These are phyloP conservation scores for Penicillium maclennaniae DNA, from an alignment of 495 filamentous ascomycete genomes.

Conservation along the genomic window DNA sequence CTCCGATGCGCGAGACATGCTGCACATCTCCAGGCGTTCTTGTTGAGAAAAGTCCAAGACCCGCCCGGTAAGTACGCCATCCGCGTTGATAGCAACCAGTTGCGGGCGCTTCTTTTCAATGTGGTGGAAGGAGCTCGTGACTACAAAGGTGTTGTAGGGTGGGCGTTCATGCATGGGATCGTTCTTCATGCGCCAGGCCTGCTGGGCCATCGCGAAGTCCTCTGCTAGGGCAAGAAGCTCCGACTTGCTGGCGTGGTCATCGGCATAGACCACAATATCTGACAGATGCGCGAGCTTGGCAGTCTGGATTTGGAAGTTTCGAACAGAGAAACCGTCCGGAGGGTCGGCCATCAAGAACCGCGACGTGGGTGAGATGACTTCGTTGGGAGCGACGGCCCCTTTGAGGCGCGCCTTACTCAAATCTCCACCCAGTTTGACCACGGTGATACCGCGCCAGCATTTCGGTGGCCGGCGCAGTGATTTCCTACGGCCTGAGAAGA, in stretches of 20 bases:
- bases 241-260: slow-evolving; percentile 50
- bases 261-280: slow-evolving; percentile 88
- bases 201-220: slow-evolving; percentile 71
- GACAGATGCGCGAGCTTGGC: slow-evolving; percentile 84
- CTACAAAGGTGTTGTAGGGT: slow-evolving; percentile 79
- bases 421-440: slow-evolving; percentile 87
- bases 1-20: slow-evolving; percentile 85
- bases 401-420: slow-evolving; percentile 72
- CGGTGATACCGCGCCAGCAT: slow-evolving; percentile 74
- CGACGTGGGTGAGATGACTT: slow-evolving; percentile 57
- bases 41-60: slow-evolving; percentile 89
- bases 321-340: slow-evolving; percentile 73
- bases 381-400: slow-evolving; percentile 75
- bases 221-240: slow-evolving; percentile 64
- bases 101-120: slow-evolving; percentile 69
- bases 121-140: slow-evolving; percentile 62
- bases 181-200: slow-evolving; percentile 64
- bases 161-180: slow-evolving; percentile 54
- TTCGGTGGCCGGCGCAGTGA: slow-evolving; percentile 67
- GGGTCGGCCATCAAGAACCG: slow-evolving; percentile 67
- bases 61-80: slow-evolving; percentile 67
- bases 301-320: slow-evolving; percentile 96
- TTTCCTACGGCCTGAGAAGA: slow-evolving; percentile 77
- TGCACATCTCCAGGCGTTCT: slow-evolving; percentile 87
- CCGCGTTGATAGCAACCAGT: slow-evolving; percentile 70